Percentiles rank a stretch among this genome's conserved stretches.
These are phyloP conservation scores for Kluyveromyces wickerhamii DNA, from an alignment of 805 yeast genomes.

Conservation along the genomic window DNA sequence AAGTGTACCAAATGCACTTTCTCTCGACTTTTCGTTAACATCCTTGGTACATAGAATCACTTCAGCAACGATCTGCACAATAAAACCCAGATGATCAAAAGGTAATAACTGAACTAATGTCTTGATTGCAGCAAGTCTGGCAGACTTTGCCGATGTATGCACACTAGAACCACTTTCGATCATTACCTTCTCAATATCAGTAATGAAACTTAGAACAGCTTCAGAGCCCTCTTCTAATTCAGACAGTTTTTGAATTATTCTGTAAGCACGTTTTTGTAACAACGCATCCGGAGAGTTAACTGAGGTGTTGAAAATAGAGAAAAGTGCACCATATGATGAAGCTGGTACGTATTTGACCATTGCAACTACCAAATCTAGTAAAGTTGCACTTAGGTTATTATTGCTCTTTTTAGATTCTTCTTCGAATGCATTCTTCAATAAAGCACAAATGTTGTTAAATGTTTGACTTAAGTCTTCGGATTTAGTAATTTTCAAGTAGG, in stretches of 20 bases:
- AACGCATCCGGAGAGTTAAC: conserved; percentile 51
- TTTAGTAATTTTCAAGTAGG: conserved; percentile 63
- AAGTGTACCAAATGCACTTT: conserved; percentile 64
- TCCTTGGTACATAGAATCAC: conserved; percentile 87
- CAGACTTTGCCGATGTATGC: conserved; percentile 68
- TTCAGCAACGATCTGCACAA: conserved; percentile 79
- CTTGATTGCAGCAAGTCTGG: conserved; percentile 64
- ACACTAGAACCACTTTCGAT: conserved; percentile 50
- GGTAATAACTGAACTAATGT: conserved; percentile 59
- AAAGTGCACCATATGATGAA: conserved; percentile 61
- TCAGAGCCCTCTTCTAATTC: conserved; percentile 59
- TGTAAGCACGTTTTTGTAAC: conserved; percentile 83
- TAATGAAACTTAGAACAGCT: conserved; percentile 45
- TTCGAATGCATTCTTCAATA: conserved; percentile 68
- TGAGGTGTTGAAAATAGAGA: conserved; percentile 69
- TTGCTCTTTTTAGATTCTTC: conserved; percentile 36
- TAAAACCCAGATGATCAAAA: conserved; percentile 54
- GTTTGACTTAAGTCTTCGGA: conserved; percentile 61
- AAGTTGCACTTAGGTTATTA: conserved; percentile 55
- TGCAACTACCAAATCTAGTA: conserved; percentile 85
- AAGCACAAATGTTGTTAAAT: conserved; percentile 77
- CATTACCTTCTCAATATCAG: conserved; percentile 53
- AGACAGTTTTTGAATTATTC: conserved; percentile 61
- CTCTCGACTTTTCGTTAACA: conserved; percentile 85
- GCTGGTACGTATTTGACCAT: conserved; percentile 80